A percentile compares a stretch with the other conserved stretches of the same genome.
Conservation (phyloP, 1,139 yeast species). For the Yamadazyma siamensis region DNA sequence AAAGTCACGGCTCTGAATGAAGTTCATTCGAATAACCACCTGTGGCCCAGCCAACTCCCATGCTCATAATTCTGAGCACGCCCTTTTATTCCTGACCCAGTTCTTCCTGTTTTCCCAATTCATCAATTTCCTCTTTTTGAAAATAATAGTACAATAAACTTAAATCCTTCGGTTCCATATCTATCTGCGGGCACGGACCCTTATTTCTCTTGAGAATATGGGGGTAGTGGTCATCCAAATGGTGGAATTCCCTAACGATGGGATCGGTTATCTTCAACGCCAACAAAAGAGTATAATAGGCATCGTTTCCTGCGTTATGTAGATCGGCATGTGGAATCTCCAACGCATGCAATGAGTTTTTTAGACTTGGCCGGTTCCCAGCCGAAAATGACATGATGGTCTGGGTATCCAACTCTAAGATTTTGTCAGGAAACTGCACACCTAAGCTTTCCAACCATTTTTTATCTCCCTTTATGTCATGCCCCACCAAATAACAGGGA, state of each 20-base stretch:
- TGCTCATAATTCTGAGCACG: too few species aligned
- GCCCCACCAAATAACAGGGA: conserved; percentile 57
- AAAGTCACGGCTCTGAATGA: too few species aligned
- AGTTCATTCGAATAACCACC: too few species aligned
- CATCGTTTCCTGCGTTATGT: conserved; percentile 86
- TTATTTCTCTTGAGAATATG: background rate
- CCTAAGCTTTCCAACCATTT: conserved; percentile 49
- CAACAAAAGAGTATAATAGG: conserved; percentile 61
- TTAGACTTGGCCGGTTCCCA: conserved; percentile 44
- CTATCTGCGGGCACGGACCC: conserved; percentile 1
- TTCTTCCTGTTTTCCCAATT: too few species aligned
- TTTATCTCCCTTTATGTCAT: conserved; percentile 62
- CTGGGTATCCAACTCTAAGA: conserved; percentile 49
- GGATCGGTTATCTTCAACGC: conserved; percentile 57
- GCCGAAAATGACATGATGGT: conserved; percentile 24
- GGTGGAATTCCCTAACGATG: conserved; percentile 29
- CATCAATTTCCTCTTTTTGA: too few species aligned
- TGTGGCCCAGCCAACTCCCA: too few species aligned
- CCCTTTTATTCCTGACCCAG: too few species aligned
- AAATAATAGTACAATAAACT: too few species aligned
- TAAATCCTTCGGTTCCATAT: too few species aligned
- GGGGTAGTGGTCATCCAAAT: conserved; percentile 19
- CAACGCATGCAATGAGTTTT: conserved; percentile 47
- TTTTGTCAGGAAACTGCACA: conserved; percentile 39
- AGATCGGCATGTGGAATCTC: conserved; percentile 60